Percentiles rank a stretch among this genome's conserved stretches.
Evolutionary conservation across 2,329 filamentous ascomycete genomes (phyloP).

Genomic region (Ilyonectria robusta): DNA sequence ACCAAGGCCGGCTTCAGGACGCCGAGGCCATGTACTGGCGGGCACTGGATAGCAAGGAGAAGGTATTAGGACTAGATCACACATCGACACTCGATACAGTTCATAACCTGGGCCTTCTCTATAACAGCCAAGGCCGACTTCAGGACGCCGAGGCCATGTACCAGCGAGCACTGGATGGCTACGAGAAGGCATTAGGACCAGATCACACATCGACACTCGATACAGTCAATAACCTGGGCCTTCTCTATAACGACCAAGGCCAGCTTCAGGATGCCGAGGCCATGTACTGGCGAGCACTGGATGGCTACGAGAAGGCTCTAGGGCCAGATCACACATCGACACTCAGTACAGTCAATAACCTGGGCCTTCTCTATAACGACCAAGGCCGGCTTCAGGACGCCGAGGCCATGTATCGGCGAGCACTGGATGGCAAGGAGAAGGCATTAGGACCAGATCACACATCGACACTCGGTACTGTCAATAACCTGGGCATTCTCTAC

Average conservation of each 20-base stretch:
- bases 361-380: no score
- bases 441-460: no score
- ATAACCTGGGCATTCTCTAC: no score
- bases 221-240: constrained; percentile 38
- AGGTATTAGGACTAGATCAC: constrained; percentile 1
- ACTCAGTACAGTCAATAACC: constrained; percentile 1
- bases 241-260: constrained; percentile 47
- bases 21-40: constrained; percentile 50
- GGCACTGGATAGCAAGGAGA: constrained; percentile 47
- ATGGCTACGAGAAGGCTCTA: constrained; percentile 41
- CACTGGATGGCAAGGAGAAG: no score
- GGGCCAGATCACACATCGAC: not conserved
- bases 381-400: no score
- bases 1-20: constrained; percentile 44
- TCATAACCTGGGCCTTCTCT: constrained; percentile 47
- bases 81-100: not conserved
- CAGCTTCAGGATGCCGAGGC: constrained; percentile 45
- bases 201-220: not conserved
- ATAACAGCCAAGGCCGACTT: constrained; percentile 43
- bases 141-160: constrained; percentile 50
- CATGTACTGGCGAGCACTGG: constrained; percentile 50
- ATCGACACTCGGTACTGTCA: no score
- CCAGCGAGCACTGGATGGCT: constrained; percentile 47
- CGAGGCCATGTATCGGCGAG: no score
- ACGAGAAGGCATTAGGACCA: constrained; percentile 31